Base-by-base conservation (phyloP, 2,329 filamentous ascomycete genomes). In the Fusarium fracticaudum region DNA sequence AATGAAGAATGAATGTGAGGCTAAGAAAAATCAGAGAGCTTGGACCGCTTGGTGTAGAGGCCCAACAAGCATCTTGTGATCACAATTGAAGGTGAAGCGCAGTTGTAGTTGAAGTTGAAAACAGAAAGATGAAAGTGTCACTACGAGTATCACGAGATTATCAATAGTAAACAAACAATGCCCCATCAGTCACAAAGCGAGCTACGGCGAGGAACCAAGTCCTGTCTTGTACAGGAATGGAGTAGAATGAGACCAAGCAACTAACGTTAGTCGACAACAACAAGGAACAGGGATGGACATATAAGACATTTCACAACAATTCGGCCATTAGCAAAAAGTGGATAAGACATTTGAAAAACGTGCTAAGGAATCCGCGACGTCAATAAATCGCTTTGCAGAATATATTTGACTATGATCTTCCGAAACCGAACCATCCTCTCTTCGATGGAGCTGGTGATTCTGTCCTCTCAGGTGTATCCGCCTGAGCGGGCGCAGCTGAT, bases 371-470 rank as follows among this genome's bases (percentile, higher is more conserved):
- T 51, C 37, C 22, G 63, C 60, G 64, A 63, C 47, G 60, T 74
- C 22, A 38, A 64, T 60, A 51, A 66, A 48, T 69, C 62, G 69
- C 61, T 63, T 74, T 62, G 67, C 26, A 58, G 57, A 63, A 63
- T 75, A 41, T 70, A 72, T 77, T 74, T 53, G 29, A 65, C 67
- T 77, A 78, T 73, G 79, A 89, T 79, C 89, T 83, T 50, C 88
- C 88, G 79, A 95, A 95, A 1, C 92, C 91, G 83, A 95, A 95
- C 93, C 93, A 95, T 26, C 93, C 91, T 78, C 87, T 91, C 85
- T 92, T 94, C 3, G 73, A 71, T 75, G 84, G 82, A 64, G 84
- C 78, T 67, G 80, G 82, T 47, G 67, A 65, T 43, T 78, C 65
- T 48, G 79, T 73, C 14, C 75, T 74, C 35, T 61, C 47, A n/a